Evolutionary conservation across 1,139 yeast species (phyloP), one percentile per base, ranked within the genome.

Genomic region (Nakaseomyces delphensis): DNA sequence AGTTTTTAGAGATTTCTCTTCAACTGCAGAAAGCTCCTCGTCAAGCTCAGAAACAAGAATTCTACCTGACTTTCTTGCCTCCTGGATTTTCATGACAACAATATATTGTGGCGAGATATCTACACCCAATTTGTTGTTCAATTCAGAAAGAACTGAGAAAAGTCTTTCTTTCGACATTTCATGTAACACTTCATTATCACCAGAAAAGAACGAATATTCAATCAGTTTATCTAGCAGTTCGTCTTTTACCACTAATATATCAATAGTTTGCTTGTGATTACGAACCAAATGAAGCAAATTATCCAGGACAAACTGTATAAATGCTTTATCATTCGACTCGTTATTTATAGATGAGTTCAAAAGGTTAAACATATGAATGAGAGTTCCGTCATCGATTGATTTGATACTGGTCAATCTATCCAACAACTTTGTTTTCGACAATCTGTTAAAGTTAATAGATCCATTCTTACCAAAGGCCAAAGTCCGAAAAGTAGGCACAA

Each of bases 351-450:
- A 39, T 1, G 44, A 24, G 3, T 45, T 42, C 10, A 56, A 41
- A 18, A 51, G 24, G 6, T 45, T 31, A 21, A 50, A 46, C 18
- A 57, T 52, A 39, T 20, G 63, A 51, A 42, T 74, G 62, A 42
- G 63, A 45, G 15, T 59, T 44, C 6, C 52, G 2, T 43, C 32
- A 3, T 61, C 55, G 14, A 60, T 48, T 6, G 51, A 37, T 37
- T 48, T 40, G 13, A 56, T 51, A 48, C 65, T 41, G 46, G 76
- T 46, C 16, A 85, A 64, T n/a, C 66, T 63, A 42, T 77, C 80
- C 11, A 77, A 66, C 0, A 87, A 76, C 57, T 80, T 84, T 0
- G 91, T 68, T 56, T 83, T 86, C 3, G 95, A 83, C 25, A 83
- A 60, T 47, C 75, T 71, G 60, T 91, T 97, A 63, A 89, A 87